Conservation (phyloP, 176 grass and related monocot genomes). For the Aegilops tauschii region DNA sequence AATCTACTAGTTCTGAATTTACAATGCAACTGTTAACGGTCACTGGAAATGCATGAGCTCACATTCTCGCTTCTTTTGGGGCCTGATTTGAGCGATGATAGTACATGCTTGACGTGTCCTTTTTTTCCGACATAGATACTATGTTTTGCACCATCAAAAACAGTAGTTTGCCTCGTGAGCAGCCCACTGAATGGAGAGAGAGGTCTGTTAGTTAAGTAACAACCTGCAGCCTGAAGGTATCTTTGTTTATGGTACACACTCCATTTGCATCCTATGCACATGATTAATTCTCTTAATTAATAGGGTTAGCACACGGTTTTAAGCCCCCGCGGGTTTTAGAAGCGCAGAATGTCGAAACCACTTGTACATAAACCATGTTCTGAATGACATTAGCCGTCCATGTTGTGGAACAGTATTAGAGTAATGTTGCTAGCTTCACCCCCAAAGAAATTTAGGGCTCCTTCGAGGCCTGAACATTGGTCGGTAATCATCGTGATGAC, state of each 20-base stretch:
- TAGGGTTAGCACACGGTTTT: slow-evolving; percentile 28
- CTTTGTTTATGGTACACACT: slow-evolving; percentile 21
- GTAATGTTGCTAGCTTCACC: background rate
- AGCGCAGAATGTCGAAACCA: background rate
- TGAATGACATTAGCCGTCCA: background rate
- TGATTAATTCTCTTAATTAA: background rate
- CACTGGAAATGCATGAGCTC: background rate
- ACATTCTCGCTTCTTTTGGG: background rate
- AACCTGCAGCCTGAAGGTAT: background rate
- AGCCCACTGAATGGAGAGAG: slow-evolving; percentile 27
- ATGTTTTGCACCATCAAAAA: background rate
- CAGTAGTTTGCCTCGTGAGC: slow-evolving; percentile 20
- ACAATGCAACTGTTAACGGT: background rate
- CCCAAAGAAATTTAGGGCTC: background rate
- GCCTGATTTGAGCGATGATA: background rate
- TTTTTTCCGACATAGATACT: background rate
- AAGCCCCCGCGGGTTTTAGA: background rate
- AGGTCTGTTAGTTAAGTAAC: slow-evolving; percentile 14
- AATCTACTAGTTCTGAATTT: background rate
- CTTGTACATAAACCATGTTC: background rate
- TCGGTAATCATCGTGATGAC: background rate
- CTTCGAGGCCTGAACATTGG: background rate
- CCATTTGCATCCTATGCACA: slow-evolving; percentile 2
- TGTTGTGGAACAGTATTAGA: background rate
- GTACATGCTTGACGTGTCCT: background rate